phyloP scores from a whole-genome alignment of 2,329 filamentous ascomycete species.

The Paecilomyces variotii region DNA sequence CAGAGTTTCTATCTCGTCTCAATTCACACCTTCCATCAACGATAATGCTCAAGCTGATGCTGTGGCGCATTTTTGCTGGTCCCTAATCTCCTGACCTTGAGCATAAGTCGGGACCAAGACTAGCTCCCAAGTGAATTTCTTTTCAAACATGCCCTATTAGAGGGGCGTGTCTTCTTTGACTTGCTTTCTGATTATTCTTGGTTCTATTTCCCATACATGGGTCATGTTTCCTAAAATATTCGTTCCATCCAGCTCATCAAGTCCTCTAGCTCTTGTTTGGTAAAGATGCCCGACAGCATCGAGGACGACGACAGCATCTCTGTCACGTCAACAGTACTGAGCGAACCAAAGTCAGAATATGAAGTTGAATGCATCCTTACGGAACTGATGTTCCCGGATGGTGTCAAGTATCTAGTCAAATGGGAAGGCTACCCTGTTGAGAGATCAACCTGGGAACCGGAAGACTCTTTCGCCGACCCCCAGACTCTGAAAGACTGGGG shows the following conservation, averaged over 20 bases:
- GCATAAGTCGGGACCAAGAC: too few species aligned
- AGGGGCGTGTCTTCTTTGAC: background rate
- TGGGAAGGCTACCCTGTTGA: constrained; percentile 55
- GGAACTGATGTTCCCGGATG: constrained; percentile 11
- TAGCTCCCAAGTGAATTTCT: background rate
- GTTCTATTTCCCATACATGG: background rate
- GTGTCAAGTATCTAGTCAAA: constrained; percentile 50
- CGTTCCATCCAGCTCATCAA: background rate
- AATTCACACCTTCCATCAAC: too few species aligned
- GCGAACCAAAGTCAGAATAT: constrained; percentile 43
- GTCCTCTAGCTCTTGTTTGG: background rate
- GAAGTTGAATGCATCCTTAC: constrained; percentile 29
- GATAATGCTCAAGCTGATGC: too few species aligned
- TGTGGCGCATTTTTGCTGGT: too few species aligned
- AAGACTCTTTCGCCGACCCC: constrained; percentile 29
- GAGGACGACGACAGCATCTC: constrained; percentile 48
- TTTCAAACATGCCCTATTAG: background rate
- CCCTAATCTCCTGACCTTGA: too few species aligned
- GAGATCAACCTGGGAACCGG: constrained; percentile 49
- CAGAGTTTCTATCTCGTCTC: too few species aligned
- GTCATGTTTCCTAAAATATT: background rate
- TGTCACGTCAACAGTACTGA: constrained; percentile 44
- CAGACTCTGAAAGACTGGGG: constrained; percentile 36
- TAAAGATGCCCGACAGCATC: background rate
- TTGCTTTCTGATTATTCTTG: background rate